Conservation (phyloP, 2,329 filamentous ascomycete genomes). For the Elsinoe fawcettii region DNA sequence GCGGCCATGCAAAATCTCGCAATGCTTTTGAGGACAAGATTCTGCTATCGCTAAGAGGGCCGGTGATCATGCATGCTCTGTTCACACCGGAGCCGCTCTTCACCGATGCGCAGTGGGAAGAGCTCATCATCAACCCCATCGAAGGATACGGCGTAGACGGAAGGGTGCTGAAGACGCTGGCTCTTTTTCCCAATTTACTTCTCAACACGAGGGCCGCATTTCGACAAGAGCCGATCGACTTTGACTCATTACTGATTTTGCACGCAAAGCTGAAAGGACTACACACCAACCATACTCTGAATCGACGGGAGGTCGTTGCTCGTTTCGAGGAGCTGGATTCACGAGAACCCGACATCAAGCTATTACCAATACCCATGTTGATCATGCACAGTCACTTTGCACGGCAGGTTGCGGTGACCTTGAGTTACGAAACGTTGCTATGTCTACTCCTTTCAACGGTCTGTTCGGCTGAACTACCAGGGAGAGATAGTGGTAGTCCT, state of each 20-base stretch:
- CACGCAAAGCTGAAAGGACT: not conserved
- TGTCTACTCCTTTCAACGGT: conserved; percentile 8
- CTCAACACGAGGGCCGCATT: conserved; percentile 5
- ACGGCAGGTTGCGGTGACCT: conserved; percentile 1
- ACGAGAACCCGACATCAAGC: not conserved
- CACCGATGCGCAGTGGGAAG: conserved; percentile 8
- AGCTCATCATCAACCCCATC: conserved; percentile 7
- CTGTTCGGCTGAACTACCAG: not conserved
- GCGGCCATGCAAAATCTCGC: conserved; percentile 2
- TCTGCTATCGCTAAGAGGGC: conserved; percentile 8
- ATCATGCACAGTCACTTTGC: conserved; percentile 8
- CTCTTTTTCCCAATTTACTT: conserved; percentile 7
- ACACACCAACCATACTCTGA: not conserved
- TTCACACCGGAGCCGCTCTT: conserved; percentile 5
- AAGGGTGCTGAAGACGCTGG: not conserved
- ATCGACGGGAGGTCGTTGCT: not conserved
- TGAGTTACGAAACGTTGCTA: not conserved
- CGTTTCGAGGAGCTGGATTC: conserved; percentile 4
- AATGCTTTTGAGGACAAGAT: conserved; percentile 13
- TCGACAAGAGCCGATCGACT: not conserved
- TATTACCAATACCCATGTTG: not conserved
- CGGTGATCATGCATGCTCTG: conserved; percentile 12
- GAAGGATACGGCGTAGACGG: conserved; percentile 11
- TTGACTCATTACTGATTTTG: not conserved
- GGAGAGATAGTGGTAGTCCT: not conserved